phyloP scores from a whole-genome alignment of 2,329 filamentous ascomycete genomes.

The Penicillium sp. region DNA sequence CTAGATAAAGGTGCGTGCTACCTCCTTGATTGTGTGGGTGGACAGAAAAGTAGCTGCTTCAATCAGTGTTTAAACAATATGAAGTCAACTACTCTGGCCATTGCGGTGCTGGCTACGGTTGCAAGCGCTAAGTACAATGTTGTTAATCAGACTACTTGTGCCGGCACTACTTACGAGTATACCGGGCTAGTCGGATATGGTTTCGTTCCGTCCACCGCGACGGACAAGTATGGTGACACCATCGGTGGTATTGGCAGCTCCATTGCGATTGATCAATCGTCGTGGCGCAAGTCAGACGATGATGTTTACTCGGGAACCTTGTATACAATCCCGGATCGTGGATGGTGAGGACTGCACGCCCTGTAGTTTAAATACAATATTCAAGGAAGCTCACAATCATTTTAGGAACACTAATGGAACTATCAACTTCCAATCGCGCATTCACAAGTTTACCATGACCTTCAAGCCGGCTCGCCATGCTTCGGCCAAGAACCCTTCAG shows the following conservation, averaged over 20 bases:
- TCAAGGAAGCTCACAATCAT: conserved; percentile 7
- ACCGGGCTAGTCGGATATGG: conserved; percentile 71
- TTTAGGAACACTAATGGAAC: conserved; percentile 72
- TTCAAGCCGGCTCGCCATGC: conserved; percentile 62
- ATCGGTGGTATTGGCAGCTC: conserved; percentile 70
- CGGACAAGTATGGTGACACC: conserved; percentile 73
- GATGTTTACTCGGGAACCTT: conserved; percentile 66
- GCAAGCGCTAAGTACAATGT: conserved; percentile 30
- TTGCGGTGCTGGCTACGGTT: conserved; percentile 25
- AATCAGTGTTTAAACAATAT: conserved; percentile 21
- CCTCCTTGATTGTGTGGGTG: neutral
- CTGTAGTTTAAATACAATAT: neutral
- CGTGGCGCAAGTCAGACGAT: conserved; percentile 62
- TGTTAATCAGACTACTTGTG: conserved; percentile 62
- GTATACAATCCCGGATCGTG: conserved; percentile 70
- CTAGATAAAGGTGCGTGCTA: conserved; percentile 1
- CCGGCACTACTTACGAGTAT: conserved; percentile 69
- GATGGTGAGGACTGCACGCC: conserved; percentile 58
- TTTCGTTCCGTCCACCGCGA: conserved; percentile 61
- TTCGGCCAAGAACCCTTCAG: conserved; percentile 59
- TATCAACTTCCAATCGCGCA: conserved; percentile 68
- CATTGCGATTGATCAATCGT: conserved; percentile 65
- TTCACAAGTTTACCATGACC: conserved; percentile 70
- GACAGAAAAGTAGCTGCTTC: neutral
- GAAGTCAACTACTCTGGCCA: conserved; percentile 27